These are phyloP conservation scores for Dissophora ornata DNA, from an alignment of 192 early-diverging fungal genomes.

Conservation along the genomic window DNA sequence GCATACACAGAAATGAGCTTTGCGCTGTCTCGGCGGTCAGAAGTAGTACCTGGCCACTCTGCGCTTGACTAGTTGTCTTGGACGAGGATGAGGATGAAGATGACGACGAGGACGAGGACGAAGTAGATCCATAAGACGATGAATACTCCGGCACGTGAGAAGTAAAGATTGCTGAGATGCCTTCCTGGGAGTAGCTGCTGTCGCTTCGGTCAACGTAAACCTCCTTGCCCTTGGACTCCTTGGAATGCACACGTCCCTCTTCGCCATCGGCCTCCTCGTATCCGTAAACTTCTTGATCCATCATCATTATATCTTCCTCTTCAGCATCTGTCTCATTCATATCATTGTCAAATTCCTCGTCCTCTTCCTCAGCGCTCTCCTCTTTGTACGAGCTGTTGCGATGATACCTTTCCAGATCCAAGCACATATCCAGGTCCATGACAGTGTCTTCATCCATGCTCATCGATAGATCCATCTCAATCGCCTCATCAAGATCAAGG, in stretches of 20 bases:
- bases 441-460: conserved; percentile 14
- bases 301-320: not conserved
- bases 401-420: conserved; percentile 35
- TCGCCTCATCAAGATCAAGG: conserved; percentile 37
- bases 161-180: not conserved
- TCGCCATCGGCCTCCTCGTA: not conserved
- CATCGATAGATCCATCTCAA: conserved; percentile 35
- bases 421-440: conserved; percentile 42
- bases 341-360: not conserved
- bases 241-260: not conserved
- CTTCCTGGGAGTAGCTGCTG: not conserved
- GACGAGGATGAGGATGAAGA: conserved; percentile 14
- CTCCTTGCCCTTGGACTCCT: conserved; percentile 43
- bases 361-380: not conserved
- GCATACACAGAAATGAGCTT: conserved; percentile 1
- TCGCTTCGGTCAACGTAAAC: conserved; percentile 21
- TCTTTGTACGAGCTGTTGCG: conserved; percentile 14
- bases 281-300: not conserved
- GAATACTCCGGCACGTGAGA: not conserved
- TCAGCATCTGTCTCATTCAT: conserved; percentile 8
- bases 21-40: not conserved
- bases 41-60: conserved; percentile 14
- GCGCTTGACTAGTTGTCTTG: not conserved
- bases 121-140: conserved; percentile 20
- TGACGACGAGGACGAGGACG: conserved; percentile 18